Evolutionary conservation across 2,329 filamentous ascomycete genomes (phyloP).

Genomic region (Aspergillus fructus): DNA sequence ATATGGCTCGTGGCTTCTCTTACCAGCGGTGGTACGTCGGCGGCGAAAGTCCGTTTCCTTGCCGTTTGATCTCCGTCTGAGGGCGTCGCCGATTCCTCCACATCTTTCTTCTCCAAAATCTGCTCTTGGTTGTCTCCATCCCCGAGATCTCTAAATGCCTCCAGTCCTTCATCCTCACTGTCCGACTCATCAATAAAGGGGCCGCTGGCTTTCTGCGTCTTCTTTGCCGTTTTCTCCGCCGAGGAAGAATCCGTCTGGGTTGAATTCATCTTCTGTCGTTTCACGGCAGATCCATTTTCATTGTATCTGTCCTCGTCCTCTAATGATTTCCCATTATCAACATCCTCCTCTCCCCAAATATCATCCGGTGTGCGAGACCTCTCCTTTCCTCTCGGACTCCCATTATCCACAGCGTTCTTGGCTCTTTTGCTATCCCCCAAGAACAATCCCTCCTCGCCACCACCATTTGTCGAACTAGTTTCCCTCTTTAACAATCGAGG

Average conservation of each 20-base stretch:
- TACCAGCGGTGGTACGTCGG: conserved; percentile 44
- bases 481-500: conserved; percentile 7
- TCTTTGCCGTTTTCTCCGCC: not conserved
- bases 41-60: conserved; percentile 21
- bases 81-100: not conserved
- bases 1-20: conserved; percentile 50
- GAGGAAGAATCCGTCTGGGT: not conserved
- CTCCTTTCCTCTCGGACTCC: not conserved
- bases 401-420: conserved; percentile 4
- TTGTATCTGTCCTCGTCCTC: conserved; percentile 28
- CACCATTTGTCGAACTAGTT: not conserved
- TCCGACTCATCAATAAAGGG: conserved; percentile 51
- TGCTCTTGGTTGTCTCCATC: conserved; percentile 5
- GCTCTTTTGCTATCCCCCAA: conserved; percentile 33
- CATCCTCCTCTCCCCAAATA: conserved; percentile 31
- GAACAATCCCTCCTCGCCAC: conserved; percentile 27
- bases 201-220: conserved; percentile 26
- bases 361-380: conserved; percentile 34
- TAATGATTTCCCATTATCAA: conserved; percentile 1
- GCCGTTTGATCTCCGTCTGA: conserved; percentile 9
- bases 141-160: conserved; percentile 24
- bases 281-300: conserved; percentile 31
- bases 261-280: conserved; percentile 34
- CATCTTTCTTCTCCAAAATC: not conserved
- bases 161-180: conserved; percentile 51